Evolutionary conservation across 2,329 filamentous ascomycete species (phyloP).

Genomic region (Pseudogymnoascus sp.): DNA sequence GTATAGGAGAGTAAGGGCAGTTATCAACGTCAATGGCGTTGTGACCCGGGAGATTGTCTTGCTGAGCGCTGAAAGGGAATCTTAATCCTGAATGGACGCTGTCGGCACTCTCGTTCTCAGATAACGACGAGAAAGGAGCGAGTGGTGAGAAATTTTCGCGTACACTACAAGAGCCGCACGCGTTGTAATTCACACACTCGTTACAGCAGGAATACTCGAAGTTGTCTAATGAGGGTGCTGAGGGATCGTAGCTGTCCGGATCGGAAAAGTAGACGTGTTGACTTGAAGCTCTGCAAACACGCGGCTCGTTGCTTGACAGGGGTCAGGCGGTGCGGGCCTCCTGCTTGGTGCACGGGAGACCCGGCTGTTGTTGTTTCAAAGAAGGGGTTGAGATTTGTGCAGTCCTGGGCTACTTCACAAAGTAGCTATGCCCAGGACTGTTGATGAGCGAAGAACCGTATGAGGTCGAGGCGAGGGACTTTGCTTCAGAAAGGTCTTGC

Average conservation of each 20-base stretch:
- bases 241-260: slow-evolving; percentile 12
- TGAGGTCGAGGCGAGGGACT: too few relatives aligned
- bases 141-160: slow-evolving; percentile 11
- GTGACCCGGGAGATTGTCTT: slow-evolving; percentile 12
- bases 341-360: slow-evolving; percentile 13
- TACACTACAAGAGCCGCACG: slow-evolving; percentile 5
- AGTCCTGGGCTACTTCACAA: slow-evolving; percentile 13
- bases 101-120: slow-evolving; percentile 13
- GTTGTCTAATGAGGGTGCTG: slow-evolving; percentile 11
- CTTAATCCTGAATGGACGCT: slow-evolving; percentile 13
- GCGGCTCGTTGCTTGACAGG: slow-evolving; percentile 11
- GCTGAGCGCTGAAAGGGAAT: slow-evolving; percentile 11
- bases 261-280: slow-evolving; percentile 10
- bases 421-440: slow-evolving; percentile 13
- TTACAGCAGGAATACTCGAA: slow-evolving; percentile 12
- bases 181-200: slow-evolving; percentile 10
- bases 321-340: slow-evolving; percentile 13
- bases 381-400: too few relatives aligned
- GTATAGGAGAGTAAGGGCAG: slow-evolving; percentile 12
- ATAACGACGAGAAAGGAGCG: slow-evolving; percentile 10
- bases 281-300: slow-evolving; percentile 13
- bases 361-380: slow-evolving; percentile 10
- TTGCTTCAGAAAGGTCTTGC: too few relatives aligned
- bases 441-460: too few relatives aligned
- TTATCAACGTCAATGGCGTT: slow-evolving; percentile 5